Percentiles rank a stretch among this genome's conserved stretches.
phyloP scores from a whole-genome alignment of 306 rosid genomes.

The Vicia sativa region DNA sequence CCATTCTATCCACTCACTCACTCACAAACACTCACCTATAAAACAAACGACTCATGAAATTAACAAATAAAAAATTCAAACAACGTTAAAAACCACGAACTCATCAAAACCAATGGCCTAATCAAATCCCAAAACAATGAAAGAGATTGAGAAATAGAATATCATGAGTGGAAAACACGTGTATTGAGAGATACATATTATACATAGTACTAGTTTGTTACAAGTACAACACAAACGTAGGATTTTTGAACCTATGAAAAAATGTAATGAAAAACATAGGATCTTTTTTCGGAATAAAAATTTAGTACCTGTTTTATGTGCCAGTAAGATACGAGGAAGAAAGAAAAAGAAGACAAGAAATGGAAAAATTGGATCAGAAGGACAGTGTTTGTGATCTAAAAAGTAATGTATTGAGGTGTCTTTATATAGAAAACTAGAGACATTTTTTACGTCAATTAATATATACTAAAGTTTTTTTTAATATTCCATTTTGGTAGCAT shows the following conservation, averaged over 20 bases:
- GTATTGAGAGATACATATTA: conserved; percentile 1
- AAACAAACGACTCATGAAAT: neutral
- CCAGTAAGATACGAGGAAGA: conserved; percentile 21
- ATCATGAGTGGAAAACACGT: conserved; percentile 38
- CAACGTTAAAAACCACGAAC: conserved; percentile 15
- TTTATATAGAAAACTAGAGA: conserved; percentile 41
- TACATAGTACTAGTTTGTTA: neutral
- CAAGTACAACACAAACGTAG: neutral
- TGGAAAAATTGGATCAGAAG: conserved; percentile 8
- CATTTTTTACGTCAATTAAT: conserved; percentile 16
- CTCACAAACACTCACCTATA: conserved; percentile 34
- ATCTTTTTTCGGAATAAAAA: neutral
- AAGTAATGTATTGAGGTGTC: conserved; percentile 4
- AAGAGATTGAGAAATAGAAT: conserved; percentile 26
- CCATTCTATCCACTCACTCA: conserved; percentile 49
- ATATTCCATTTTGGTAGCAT: neutral
- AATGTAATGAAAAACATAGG: neutral
- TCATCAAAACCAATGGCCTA: conserved; percentile 39
- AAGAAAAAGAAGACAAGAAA: conserved; percentile 25
- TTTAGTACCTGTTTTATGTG: conserved; percentile 53
- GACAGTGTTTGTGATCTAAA: conserved; percentile 25
- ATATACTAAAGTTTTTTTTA: neutral
- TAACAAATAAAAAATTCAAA: neutral
- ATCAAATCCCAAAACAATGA: conserved; percentile 19
- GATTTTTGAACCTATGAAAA: conserved; percentile 10